phyloP scores from a whole-genome alignment of 108 stramenopile genomes.

The Cyclotella kingstonii region DNA sequence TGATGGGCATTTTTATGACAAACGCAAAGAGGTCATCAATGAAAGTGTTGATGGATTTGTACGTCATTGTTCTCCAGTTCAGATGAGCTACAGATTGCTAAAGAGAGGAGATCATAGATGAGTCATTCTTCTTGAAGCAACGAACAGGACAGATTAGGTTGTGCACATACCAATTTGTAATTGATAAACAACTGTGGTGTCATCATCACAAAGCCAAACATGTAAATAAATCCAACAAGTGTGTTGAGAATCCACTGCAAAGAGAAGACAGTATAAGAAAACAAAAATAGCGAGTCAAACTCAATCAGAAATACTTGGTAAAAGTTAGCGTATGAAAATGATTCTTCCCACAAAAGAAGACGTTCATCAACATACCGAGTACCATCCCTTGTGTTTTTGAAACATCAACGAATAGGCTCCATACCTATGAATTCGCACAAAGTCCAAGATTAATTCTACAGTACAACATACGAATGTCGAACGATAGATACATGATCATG shows the following conservation, averaged over 20 bases:
- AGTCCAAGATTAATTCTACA: background rate
- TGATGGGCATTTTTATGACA: conserved; percentile 87
- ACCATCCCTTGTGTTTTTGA: conserved; percentile 80
- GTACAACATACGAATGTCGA: background rate
- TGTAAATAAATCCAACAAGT: conserved; percentile 80
- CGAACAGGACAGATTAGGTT: too few relatives aligned
- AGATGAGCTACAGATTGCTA: conserved; percentile 80
- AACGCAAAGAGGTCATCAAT: conserved; percentile 90
- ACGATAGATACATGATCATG: background rate
- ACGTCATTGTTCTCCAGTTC: conserved; percentile 84
- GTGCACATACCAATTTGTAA: conserved; percentile 60
- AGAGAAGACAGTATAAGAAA: background rate
- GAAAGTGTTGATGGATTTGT: conserved; percentile 88
- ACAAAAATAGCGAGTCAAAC: background rate
- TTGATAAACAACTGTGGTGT: conserved; percentile 93
- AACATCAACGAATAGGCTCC: conserved; percentile 65
- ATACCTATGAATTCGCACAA: conserved; percentile 37
- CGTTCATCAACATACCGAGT: conserved; percentile 37
- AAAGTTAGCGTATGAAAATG: too few relatives aligned
- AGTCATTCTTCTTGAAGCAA: too few relatives aligned
- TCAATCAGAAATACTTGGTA: background rate
- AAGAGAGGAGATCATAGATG: background rate
- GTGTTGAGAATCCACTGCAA: conserved; percentile 60
- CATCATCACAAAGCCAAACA: conserved; percentile 92
- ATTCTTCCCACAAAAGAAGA: too few relatives aligned